A percentile compares a stretch with the other conserved stretches of the same genome.
These are phyloP conservation scores for Tagetes patula DNA, from an alignment of 129 eudicot genomes.

Conservation along the genomic window DNA sequence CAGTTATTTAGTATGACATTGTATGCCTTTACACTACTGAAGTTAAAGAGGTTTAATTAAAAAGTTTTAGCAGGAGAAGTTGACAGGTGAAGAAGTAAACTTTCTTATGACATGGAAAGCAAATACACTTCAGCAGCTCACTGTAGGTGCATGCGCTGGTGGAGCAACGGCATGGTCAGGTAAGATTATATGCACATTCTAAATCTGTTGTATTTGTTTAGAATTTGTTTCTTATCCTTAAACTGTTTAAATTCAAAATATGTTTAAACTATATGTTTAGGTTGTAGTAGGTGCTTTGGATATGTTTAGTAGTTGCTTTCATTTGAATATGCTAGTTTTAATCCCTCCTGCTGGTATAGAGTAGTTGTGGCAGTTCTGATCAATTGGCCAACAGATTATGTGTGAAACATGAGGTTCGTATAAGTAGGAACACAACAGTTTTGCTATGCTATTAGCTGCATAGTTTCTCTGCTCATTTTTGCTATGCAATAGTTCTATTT, in stretches of 20 bases:
- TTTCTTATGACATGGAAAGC: constrained; percentile 50
- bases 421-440: background rate
- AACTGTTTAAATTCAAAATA: background rate
- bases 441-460: background rate
- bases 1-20: background rate
- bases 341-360: background rate
- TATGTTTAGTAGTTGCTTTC: background rate
- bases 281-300: background rate
- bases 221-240: background rate
- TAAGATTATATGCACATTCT: constrained; percentile 20
- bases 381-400: background rate
- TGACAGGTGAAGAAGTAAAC: constrained; percentile 63
- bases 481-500: background rate
- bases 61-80: constrained; percentile 40
- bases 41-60: background rate
- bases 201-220: background rate
- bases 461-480: background rate
- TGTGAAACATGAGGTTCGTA: background rate
- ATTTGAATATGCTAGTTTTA: background rate
- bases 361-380: background rate
- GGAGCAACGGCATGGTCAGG: constrained; percentile 64
- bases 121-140: constrained; percentile 44
- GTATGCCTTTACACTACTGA: background rate
- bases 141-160: constrained; percentile 55
- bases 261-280: background rate